A percentile compares a stretch with the other conserved stretches of the same genome.
These are phyloP conservation scores for Nematodospora anomalae DNA, from an alignment of 1,139 yeast species.

Conservation along the genomic window DNA sequence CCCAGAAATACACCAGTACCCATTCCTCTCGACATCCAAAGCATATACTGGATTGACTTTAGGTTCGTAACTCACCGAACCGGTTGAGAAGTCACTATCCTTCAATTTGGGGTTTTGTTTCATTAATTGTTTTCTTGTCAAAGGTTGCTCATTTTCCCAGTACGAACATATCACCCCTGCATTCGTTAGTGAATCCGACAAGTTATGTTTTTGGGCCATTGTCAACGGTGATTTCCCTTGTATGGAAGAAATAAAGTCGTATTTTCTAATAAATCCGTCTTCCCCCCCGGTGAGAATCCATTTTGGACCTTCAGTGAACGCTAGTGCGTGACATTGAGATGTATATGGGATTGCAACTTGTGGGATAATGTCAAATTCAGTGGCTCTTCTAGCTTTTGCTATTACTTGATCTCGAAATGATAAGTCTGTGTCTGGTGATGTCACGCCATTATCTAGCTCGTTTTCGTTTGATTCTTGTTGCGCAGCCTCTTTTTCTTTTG, in stretches of 20 bases:
- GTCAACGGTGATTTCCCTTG: conserved; percentile 91
- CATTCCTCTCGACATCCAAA: conserved; percentile 77
- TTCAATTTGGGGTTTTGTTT: conserved; percentile 45
- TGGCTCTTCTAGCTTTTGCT: conserved; percentile 45
- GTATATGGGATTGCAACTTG: conserved; percentile 73
- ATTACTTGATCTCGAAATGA: conserved; percentile 39
- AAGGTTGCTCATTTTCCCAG: conserved; percentile 96
- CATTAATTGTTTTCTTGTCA: conserved; percentile 43
- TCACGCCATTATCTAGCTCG: conserved; percentile 4
- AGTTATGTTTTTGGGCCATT: conserved; percentile 84
- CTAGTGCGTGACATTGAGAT: conserved; percentile 70
- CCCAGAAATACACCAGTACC: conserved; percentile 85
- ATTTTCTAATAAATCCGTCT: conserved; percentile 90
- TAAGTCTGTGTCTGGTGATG: conserved; percentile 7
- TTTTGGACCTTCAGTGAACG: conserved; percentile 78
- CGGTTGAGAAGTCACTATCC: conserved; percentile 42
- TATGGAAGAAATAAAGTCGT: conserved; percentile 80
- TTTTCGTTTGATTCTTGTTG: conserved; percentile 4
- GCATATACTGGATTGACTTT: conserved; percentile 82
- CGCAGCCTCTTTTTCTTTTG: conserved; percentile 3
- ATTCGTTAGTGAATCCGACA: conserved; percentile 67
- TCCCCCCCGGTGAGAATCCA: conserved; percentile 95
- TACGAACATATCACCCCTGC: conserved; percentile 83
- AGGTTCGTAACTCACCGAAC: conserved; percentile 58
- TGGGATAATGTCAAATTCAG: conserved; percentile 60